Evolutionary conservation across 2,329 filamentous ascomycete genomes (phyloP).

Genomic region (Penicillium decumbens): DNA sequence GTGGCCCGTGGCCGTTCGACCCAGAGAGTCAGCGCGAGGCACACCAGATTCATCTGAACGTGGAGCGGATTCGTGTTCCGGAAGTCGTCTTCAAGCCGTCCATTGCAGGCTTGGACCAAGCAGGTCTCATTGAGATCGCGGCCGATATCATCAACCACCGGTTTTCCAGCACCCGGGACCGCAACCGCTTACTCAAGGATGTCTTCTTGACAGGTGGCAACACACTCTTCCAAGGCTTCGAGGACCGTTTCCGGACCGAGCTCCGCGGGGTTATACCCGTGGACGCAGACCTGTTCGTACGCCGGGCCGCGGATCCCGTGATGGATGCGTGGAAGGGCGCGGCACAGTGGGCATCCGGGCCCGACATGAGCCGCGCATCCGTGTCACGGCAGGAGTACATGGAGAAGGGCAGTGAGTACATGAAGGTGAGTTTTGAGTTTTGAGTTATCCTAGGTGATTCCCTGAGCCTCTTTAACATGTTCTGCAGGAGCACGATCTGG

Average conservation of each 20-base stretch:
- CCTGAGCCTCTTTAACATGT: constrained; percentile 7
- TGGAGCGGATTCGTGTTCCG: constrained; percentile 89
- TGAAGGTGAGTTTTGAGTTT: constrained; percentile 58
- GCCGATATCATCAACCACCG: constrained; percentile 85
- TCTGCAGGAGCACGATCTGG: constrained; percentile 36
- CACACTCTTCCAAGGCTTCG: constrained; percentile 79
- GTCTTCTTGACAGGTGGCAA: constrained; percentile 95
- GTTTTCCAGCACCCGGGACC: constrained; percentile 54
- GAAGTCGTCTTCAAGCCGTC: constrained; percentile 90
- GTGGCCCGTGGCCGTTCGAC: constrained; percentile 83
- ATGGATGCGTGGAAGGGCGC: constrained; percentile 93
- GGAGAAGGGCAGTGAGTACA: constrained; percentile 90
- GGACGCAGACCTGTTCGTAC: constrained; percentile 62
- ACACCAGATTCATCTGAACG: constrained; percentile 89
- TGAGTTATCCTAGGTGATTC: neutral
- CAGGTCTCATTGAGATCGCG: constrained; percentile 86
- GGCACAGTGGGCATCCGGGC: constrained; percentile 67
- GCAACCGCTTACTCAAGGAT: constrained; percentile 71
- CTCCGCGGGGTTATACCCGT: constrained; percentile 68
- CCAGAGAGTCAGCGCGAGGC: constrained; percentile 71
- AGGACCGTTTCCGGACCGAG: constrained; percentile 71
- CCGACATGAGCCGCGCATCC: constrained; percentile 58
- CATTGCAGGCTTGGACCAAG: constrained; percentile 89
- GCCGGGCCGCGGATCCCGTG: constrained; percentile 69
- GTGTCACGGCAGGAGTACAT: constrained; percentile 77